These are phyloP conservation scores for Fusarium decemcellulare DNA, from an alignment of 2,329 filamentous ascomycete genomes.

Conservation along the genomic window DNA sequence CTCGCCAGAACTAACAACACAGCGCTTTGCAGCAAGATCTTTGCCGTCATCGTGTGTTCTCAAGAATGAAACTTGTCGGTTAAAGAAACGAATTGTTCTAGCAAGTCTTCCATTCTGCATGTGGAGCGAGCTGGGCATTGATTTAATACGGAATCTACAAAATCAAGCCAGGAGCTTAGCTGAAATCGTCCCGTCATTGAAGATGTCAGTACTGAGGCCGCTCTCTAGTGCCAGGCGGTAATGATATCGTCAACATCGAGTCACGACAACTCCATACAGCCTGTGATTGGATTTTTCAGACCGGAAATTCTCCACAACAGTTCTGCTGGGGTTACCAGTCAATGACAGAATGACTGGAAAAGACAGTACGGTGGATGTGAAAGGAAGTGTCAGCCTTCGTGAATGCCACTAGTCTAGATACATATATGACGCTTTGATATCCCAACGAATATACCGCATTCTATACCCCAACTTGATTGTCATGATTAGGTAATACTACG, in stretches of 20 bases:
- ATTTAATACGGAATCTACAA: background rate
- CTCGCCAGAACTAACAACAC: conserved; percentile 31
- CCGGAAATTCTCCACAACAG: background rate
- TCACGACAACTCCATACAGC: background rate
- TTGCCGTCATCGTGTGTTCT: conserved; percentile 19
- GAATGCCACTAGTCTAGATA: no score
- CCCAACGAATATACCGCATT: no score
- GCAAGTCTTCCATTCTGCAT: background rate
- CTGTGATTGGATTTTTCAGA: background rate
- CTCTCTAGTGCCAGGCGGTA: conserved; percentile 2
- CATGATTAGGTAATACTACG: no score
- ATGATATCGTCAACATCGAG: conserved; percentile 17
- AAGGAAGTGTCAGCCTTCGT: no score
- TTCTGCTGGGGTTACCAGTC: conserved; percentile 2
- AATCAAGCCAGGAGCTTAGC: background rate
- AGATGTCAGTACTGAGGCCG: background rate
- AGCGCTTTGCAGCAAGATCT: conserved; percentile 9
- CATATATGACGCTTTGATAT: no score
- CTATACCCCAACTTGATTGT: no score
- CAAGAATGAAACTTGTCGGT: background rate
- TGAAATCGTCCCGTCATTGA: conserved; percentile 21
- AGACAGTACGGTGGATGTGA: no score
- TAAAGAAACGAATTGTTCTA: background rate
- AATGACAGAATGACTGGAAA: no score
- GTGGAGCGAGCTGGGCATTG: background rate